Percentiles rank a stretch among this genome's conserved stretches.
Evolutionary conservation across 257 asterid genomes (phyloP).

Genomic region (Nemophila menziesii): DNA sequence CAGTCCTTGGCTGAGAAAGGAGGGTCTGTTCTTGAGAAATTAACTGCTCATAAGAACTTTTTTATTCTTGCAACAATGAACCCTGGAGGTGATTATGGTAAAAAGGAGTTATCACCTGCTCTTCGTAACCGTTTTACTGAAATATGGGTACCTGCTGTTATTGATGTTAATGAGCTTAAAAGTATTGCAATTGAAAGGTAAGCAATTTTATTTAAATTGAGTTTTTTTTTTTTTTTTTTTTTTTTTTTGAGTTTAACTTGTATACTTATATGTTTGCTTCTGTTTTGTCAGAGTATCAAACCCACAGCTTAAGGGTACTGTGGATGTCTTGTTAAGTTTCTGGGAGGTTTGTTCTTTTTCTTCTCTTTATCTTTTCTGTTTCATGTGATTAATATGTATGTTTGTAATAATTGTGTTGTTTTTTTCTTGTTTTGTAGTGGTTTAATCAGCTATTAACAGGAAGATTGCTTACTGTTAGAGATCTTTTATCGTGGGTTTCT

Average conservation of each 20-base stretch:
- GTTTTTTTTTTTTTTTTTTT: neutral
- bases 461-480: constrained; percentile 77
- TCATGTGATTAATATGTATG: no score
- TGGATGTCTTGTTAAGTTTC: constrained; percentile 64
- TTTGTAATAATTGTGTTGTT: no score
- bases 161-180: constrained; percentile 60
- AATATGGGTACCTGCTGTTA: constrained; percentile 95
- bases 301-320: constrained; percentile 28
- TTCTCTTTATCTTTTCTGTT: no score
- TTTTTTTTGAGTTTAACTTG: neutral
- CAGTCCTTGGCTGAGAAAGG: constrained; percentile 98
- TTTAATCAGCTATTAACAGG: constrained; percentile 72
- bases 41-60: constrained; percentile 57
- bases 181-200: constrained; percentile 78
- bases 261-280: constrained; percentile 1
- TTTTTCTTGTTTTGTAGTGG: constrained; percentile 66
- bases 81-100: constrained; percentile 99
- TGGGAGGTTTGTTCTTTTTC: constrained; percentile 93
- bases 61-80: constrained; percentile 91
- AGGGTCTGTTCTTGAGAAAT: constrained; percentile 65
- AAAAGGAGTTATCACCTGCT: constrained; percentile 94
- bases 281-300: constrained; percentile 39
- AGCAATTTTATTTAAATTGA: constrained; percentile 3
- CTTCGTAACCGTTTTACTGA: constrained; percentile 95
- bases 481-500: constrained; percentile 86